Evolutionary conservation across 2,329 filamentous ascomycete species (phyloP), one percentile per base, ranked within the genome.

Genomic region (Talaromyces rugulosus): DNA sequence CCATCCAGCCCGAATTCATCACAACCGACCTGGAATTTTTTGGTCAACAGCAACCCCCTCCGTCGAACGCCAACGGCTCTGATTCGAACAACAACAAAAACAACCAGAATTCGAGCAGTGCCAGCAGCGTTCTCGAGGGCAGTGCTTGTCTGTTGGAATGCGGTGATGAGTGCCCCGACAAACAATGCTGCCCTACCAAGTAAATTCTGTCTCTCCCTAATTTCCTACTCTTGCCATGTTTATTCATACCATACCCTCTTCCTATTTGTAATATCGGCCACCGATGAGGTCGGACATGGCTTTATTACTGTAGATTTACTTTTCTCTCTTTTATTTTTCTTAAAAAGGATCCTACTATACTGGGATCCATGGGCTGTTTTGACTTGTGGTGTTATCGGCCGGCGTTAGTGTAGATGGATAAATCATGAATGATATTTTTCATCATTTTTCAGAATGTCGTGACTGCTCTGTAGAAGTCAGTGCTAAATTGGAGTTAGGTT

Each of bases 1-100:
- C 95, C 12, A 98, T 99, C 68, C 95, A 99, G 77, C 95, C 95
- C 5, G 95, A 99, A 75, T 99, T 82, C 55, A 68, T 72, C 9
- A 74, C 72, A 5, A 76, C 70, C 60, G 75, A 78, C 36, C 55
- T 52, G 3, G 75, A 76, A 68, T 53, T 65, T 50, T 61, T 66
- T 7, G 56, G 44, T 14, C 64, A 64, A n/a, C 60, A 64, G 16
- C 60, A 66, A 12, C 69, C 71, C 0, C 66, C 69, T 1, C 69
- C 68, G 9, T 64, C 67, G 4, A 68, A 67, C 3, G 36, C 59
- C 11, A 58, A 53, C 16, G 57, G 31, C 12, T 31, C 28, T 27
- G 47, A 33, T 18, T 28, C 58, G 2, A 54, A 59, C 34, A 44
- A 58, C 16, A 30, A 16, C 23, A 40, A 42, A 0, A 60, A 58